Evolutionary conservation across 2,329 filamentous ascomycete genomes (phyloP).

Genomic region (Incumbomyces lentus): DNA sequence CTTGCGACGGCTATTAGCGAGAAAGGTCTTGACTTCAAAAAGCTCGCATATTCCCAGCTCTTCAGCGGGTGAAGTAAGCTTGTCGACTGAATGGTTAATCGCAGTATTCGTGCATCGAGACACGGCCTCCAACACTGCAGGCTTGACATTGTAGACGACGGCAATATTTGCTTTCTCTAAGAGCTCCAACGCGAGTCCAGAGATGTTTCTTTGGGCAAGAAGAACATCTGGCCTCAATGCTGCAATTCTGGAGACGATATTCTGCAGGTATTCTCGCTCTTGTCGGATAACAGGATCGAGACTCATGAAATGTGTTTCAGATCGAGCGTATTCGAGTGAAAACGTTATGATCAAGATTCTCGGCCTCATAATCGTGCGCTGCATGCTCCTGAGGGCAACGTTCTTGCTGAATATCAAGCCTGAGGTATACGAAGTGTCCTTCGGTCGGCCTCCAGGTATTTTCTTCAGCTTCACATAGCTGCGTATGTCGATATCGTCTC

Average conservation of each 20-base stretch:
- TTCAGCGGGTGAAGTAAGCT: slow-evolving; percentile 66
- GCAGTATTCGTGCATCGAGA: slow-evolving; percentile 83
- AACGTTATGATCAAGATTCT: slow-evolving; percentile 90
- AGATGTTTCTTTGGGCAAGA: slow-evolving; percentile 86
- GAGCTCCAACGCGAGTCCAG: slow-evolving; percentile 79
- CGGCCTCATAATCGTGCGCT: slow-evolving; percentile 69
- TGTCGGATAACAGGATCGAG: slow-evolving; percentile 93
- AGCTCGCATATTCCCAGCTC: slow-evolving; percentile 70
- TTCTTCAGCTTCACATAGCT: slow-evolving; percentile 98
- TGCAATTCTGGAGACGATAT: slow-evolving; percentile 83
- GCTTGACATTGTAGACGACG: slow-evolving; percentile 93
- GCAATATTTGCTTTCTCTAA: slow-evolving; percentile 81
- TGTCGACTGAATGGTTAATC: slow-evolving; percentile 90
- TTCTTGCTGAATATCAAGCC: slow-evolving; percentile 98
- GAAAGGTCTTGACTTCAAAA: slow-evolving; percentile 93
- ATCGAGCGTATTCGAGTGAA: slow-evolving; percentile 87
- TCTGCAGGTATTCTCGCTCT: slow-evolving; percentile 84
- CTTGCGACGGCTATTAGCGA: slow-evolving; percentile 75
- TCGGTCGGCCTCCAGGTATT: slow-evolving; percentile 78
- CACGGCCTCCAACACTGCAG: slow-evolving; percentile 89
- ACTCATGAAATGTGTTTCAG: slow-evolving; percentile 95
- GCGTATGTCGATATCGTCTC: slow-evolving; percentile 92
- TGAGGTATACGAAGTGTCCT: slow-evolving; percentile 91
- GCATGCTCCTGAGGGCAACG: slow-evolving; percentile 91
- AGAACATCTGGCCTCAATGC: slow-evolving; percentile 75